Evolutionary conservation across 1,284 basidiomycete species (phyloP), one percentile per base, ranked within the genome.

Genomic region (Puccinia hordei): DNA sequence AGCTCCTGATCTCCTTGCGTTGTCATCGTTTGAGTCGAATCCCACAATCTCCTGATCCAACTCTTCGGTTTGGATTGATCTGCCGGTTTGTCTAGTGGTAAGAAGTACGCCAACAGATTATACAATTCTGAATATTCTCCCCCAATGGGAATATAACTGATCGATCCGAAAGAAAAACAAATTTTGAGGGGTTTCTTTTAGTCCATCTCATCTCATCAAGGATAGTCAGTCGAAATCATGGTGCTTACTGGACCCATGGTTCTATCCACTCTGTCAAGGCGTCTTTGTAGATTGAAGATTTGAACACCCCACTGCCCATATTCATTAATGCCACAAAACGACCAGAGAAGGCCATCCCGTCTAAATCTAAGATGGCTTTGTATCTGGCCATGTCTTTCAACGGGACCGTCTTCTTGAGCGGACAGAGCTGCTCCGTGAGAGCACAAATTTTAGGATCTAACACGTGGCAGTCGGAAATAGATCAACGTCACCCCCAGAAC

Each of bases 331-430:
- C 77, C n/a, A 80, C 69, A 46, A 80, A 80, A 13, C 77, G 66
- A 41, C 77, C 77, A 17, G 77, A 80, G 27, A 80, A 80, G n/a
- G 77, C 77, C 77, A 80, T 80, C 6, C 77, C 77, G 46, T 80
- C 77, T 41, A 80, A 65, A 80, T 80, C 77, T 22, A 80, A 73
- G 44, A 80, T 80, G 15, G 69, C 69, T 73, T 80, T 80, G 33
- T 72, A 80, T 38, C n/a, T 51, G 27, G 77, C 68, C 77, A 80
- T 80, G 5, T 80, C 77, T 63, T 63, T 72, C 69, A 80, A 72
- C n/a, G 68, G 77, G 0, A 80, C 77, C 33, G 68, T 55, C 22
- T 71, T 72, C 49, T 73, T 80, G n/a, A 80, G 61, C 27, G 77
- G 69, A 61, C 57, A 80, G 27, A 80, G 46, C 41, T 55, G 30